These are phyloP conservation scores for Colletotrichum sp. DNA, from an alignment of 2,329 filamentous ascomycete species.

Conservation along the genomic window DNA sequence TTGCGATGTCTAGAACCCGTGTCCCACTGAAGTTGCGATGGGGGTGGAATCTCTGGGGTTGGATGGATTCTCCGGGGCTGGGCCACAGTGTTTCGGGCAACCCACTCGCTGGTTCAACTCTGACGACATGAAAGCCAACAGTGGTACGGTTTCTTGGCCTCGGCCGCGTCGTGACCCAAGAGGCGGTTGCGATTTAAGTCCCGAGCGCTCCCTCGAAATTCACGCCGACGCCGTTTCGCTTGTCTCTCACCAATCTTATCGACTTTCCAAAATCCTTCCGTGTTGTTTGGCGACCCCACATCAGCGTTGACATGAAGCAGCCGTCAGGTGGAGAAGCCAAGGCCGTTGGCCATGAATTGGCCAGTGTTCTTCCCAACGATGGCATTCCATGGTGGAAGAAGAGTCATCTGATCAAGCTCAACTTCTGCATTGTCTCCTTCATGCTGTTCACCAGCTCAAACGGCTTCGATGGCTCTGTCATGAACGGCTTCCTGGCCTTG, in stretches of 20 bases:
- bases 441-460: conserved; percentile 13
- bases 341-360: conserved; percentile 14
- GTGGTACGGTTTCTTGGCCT: neutral
- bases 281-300: neutral
- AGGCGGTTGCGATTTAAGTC: neutral
- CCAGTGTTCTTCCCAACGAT: conserved; percentile 3
- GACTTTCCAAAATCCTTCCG: neutral
- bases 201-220: neutral
- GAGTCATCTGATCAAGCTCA: conserved; percentile 4
- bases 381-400: conserved; percentile 16
- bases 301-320: neutral
- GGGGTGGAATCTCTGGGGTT: conserved; percentile 4
- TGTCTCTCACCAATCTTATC: neutral
- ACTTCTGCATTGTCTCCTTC: conserved; percentile 13
- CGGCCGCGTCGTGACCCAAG: neutral
- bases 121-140: neutral
- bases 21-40: neutral
- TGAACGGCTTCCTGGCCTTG: conserved; percentile 16
- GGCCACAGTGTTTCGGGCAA: neutral
- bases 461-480: conserved; percentile 19
- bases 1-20: neutral
- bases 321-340: neutral
- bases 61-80: neutral
- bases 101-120: neutral
- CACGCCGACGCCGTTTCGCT: neutral